phyloP scores from a whole-genome alignment of 768 basidiomycete species.

The Clitopilus hobsonii region DNA sequence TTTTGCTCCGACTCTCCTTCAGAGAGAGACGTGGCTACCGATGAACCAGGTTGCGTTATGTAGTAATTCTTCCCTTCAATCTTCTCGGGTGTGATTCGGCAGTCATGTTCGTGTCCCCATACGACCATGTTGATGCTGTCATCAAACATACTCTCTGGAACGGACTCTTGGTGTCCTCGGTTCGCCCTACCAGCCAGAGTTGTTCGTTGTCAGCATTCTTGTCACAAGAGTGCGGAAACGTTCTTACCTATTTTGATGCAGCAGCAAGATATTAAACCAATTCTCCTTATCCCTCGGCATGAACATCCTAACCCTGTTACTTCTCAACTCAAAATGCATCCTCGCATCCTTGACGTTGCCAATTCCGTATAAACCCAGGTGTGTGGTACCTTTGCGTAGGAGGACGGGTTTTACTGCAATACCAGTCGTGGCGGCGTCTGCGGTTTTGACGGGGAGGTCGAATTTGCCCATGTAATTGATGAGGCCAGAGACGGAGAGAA shows the following conservation, averaged over 20 bases:
- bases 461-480: slow-evolving; percentile 98
- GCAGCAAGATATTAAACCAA: slow-evolving; percentile 92
- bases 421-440: slow-evolving; percentile 61
- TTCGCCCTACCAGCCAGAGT: slow-evolving; percentile 69
- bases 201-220: not conserved
- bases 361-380: slow-evolving; percentile 90
- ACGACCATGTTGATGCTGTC: slow-evolving; percentile 90
- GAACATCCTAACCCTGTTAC: slow-evolving; percentile 93
- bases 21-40: slow-evolving; percentile 89
- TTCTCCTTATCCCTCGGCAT: slow-evolving; percentile 87
- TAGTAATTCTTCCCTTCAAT: slow-evolving; percentile 90
- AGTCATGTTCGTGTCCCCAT: slow-evolving; percentile 99
- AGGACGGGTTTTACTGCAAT: slow-evolving; percentile 90
- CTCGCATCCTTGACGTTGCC: slow-evolving; percentile 96
- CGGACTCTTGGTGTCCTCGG: slow-evolving; percentile 90
- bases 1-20: slow-evolving; percentile 92
- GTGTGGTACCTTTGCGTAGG: slow-evolving; percentile 79
- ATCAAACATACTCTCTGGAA: slow-evolving; percentile 97
- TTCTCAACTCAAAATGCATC: slow-evolving; percentile 94
- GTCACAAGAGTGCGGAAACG: not conserved
- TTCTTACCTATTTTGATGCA: slow-evolving; percentile 93
- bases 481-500: slow-evolving; percentile 90
- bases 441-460: slow-evolving; percentile 75
- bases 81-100: slow-evolving; percentile 83
- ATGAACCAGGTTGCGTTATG: slow-evolving; percentile 93